Evolutionary conservation across 208 protist genomes (phyloP), one percentile per base, ranked within the genome.

Genomic region (Trypanosoma grayi): DNA sequence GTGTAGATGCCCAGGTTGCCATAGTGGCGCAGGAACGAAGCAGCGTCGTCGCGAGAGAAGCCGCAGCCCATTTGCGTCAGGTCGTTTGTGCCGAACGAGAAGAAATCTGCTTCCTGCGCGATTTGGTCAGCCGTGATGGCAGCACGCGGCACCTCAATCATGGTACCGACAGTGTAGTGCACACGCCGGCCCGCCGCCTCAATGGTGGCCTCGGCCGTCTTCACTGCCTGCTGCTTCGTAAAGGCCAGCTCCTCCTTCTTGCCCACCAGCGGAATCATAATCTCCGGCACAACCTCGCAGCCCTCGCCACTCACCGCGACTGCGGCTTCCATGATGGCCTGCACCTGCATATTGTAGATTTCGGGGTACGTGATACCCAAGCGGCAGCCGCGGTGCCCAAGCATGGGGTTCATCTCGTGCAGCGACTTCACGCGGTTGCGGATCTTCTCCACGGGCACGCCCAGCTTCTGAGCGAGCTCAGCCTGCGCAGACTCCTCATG

Each of bases 51-150:
- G 61, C 97, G 89, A 9, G 95, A 98, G 78, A 97, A 97, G 61
- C 94, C 94, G 65, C 93, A 97, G 60, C 94, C 97, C 85, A 97
- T 97, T 79, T 98, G 96, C 44, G 96, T 98, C 41, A 98, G 79
- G 60, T 98, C 97, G 82, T 98, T 98, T 41, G 96, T 98, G 44
- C 97, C 96, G 72, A 98, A 97, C 30, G 93, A 98, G 72, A 98
- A 98, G 92, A 97, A 98, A 59, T 98, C 89, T 20, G 91, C 90
- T 66, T 94, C 77, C 56, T 82, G 51, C 16, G 95, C 95, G 53
- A 98, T 95, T 68, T 96, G 55, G 64, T 92, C 79, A 40, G 92
- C 92, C 8, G 85, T 93, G 27, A 97, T 62, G 27, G 80, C 77
- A 22, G 91, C 91, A 33, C 91, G 75, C 16, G 90, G 90, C 45